A percentile compares a stretch with the other conserved stretches of the same genome.
phyloP scores from a whole-genome alignment of 805 yeast genomes.

The Candida manassasensis region DNA sequence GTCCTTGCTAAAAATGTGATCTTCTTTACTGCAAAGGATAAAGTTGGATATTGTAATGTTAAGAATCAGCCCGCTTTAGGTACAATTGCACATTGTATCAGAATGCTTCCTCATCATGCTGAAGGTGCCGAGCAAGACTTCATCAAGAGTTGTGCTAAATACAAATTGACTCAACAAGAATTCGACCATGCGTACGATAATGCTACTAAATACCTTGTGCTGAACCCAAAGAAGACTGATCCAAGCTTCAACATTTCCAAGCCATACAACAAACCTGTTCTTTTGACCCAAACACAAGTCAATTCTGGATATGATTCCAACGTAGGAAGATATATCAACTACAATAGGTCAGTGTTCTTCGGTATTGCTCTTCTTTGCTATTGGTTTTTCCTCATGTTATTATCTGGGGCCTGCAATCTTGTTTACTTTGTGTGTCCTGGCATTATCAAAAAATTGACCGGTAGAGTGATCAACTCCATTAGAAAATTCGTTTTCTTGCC shows the following conservation, averaged over 20 bases:
- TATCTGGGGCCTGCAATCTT: conserved; percentile 42
- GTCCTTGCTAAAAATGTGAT: conserved; percentile 21
- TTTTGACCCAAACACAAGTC: conserved; percentile 20
- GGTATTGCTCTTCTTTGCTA: neutral
- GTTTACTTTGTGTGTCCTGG: conserved; percentile 34
- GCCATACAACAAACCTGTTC: conserved; percentile 30
- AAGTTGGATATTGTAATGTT: conserved; percentile 27
- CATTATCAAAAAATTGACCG: conserved; percentile 23
- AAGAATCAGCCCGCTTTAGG: conserved; percentile 36
- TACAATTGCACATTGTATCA: conserved; percentile 29
- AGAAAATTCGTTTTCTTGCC: conserved; percentile 26
- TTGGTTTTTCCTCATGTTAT: conserved; percentile 18
- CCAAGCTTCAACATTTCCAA: conserved; percentile 19
- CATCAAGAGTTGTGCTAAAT: conserved; percentile 19
- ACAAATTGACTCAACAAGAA: conserved; percentile 20
- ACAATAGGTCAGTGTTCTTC: conserved; percentile 26
- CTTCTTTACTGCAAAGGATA: conserved; percentile 21
- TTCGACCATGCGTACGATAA: conserved; percentile 34
- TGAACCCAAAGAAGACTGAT: conserved; percentile 16
- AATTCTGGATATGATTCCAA: conserved; percentile 23
- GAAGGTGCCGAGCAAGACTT: conserved; percentile 21
- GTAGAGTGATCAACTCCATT: conserved; percentile 18
- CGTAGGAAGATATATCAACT: conserved; percentile 23
- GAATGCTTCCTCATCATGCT: conserved; percentile 15
- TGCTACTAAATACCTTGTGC: conserved; percentile 35